Evolutionary conservation across 768 basidiomycete genomes (phyloP), one percentile per base, ranked within the genome.

Genomic region (Suillus plorans): DNA sequence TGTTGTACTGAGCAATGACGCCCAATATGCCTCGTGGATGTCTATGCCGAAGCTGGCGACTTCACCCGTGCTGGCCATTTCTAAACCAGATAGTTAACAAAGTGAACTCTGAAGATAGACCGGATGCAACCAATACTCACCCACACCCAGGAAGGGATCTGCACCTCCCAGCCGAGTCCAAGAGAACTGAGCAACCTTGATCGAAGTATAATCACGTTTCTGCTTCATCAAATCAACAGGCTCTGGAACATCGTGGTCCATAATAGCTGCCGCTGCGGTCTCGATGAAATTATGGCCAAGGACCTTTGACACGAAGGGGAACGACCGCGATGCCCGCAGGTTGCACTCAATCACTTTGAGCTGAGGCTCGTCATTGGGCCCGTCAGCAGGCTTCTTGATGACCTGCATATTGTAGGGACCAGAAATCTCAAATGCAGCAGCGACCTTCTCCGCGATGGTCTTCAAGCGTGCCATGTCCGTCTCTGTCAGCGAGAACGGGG

Each of bases 321-420:
- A 99, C 37, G 95, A 97, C 25, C 97, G 90, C 31, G 97, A 99
- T 18, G 97, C 97, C 64, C 97, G 93, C 41, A 99, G 82, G 78
- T 99, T 99, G 79, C 97, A 99, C 78, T 99, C 97, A 69, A 99
- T 99, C 68, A 99, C 97, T 82, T 97, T 99, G 69, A 99, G 87
- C 63, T 88, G 85, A 13, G 88, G 79, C 31, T 87, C 82, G 65
- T 87, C 83, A 60, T 84, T 79, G 4, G 77, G 80, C 18, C 76
- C 74, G 28, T 82, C 82, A 6, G 82, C 81, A 2, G 85, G 77
- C 75, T 94, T 94, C 74, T 92, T 88, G 80, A 99, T 99, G 76
- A 99, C 87, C 78, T 99, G 97, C 96, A 99, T 99, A 78, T 99
- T 99, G 89, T 89, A 99, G 8, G 97, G 97, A 42, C 97, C 97